Base-by-base conservation (phyloP, 2,329 filamentous ascomycete genomes). In the Talaromyces sp. region DNA sequence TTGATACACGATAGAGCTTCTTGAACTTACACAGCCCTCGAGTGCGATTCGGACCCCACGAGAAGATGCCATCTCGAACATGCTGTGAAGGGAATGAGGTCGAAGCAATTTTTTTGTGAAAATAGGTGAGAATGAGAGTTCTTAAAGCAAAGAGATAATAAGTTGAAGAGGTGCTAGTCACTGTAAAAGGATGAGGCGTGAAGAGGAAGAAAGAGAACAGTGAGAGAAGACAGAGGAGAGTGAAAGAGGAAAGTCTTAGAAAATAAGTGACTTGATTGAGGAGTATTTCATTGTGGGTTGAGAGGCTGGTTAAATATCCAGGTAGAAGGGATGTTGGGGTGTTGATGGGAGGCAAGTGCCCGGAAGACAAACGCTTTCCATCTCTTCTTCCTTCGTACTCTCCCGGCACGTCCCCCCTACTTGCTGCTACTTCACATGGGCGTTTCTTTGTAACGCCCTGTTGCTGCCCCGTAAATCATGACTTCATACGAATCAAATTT, bases 11-110 rank as follows among this genome's bases (percentile, higher is more conserved):
- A 25, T 10, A 43, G 19, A 21, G 17, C 21, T 52, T 37, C 43
- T 11, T 36, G 51, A 25, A 77, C 87, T 75, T 78, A 92, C 89
- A 70, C 92, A 96, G 66, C 92, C 92, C 78, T 96, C 89, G 5
- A 96, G 78, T 19, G 91, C 93, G 62, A 97, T 80, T 57, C 91
- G 86, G 60, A 96, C 57, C 10, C 62, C 45, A 22, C 43, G 36
- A 6, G 19, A 2, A 21, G 19, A n/a, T 10, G 35, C 19, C 19
- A 28, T 55, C 10, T 37, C 36, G 33, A 7, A 48, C 28, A 13
- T 39, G 48, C 5, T n/a, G 19, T 19, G 11, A 13, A 15, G 8
- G 10, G 5, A 9, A 10, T 17, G 10, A 39, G 33, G 28, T 35
- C 28, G n/a, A 48, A 25, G 31, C 3, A 13, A 7, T 11, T 6